Base-by-base conservation (phyloP, 768 basidiomycete species). In the Hygrocybe coccinea region DNA sequence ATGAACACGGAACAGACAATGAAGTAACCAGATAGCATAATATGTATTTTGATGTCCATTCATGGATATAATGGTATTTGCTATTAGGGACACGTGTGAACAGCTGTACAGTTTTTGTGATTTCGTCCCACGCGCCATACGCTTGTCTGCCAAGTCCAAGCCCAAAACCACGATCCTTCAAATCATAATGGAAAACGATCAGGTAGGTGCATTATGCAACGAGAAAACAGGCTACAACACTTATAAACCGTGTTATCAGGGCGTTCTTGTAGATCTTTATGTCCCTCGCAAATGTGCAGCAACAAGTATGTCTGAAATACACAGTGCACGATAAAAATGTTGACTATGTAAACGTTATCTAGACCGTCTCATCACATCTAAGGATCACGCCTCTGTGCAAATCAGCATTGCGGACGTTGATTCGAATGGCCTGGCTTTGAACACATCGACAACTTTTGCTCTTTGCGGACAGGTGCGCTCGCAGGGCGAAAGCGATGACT, bases 201-300 rank as follows among this genome's bases (percentile, higher is more conserved):
- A 86, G 76, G 90, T 89, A 69, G 14, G 19, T 44, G 17, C n/a
- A n/a, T 11, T 35, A 10, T 25, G 43, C 21, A 14, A 33, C 2
- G 2, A 5, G 10, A 11, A 19, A n/a, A n/a, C 4, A 21, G n/a
- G 14, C 29, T 12, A 62, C 29, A 21, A 56, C 8, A 57, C n/a
- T n/a, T n/a, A 15, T 38, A n/a, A 33, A 7, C 35, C 58, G 58
- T 49, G n/a, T 25, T 52, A 62, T 38, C 59, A 97, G 91, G 95
- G 97, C 77, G 81, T 91, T 72, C 95, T 99, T 74, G 97, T 99
- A 70, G 97, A 98, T 82, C 94, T 99, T 76, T 99, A 99, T 80
- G 95, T 98, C 70, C 97, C 97, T 75, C 91, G 97, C 83, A 98
- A 98, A 77, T 98, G 97, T 74, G 85, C 93, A 70, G 94, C 95